Evolutionary conservation across 2,329 filamentous ascomycete species (phyloP).

Genomic region (Epichloe gansuensis): DNA sequence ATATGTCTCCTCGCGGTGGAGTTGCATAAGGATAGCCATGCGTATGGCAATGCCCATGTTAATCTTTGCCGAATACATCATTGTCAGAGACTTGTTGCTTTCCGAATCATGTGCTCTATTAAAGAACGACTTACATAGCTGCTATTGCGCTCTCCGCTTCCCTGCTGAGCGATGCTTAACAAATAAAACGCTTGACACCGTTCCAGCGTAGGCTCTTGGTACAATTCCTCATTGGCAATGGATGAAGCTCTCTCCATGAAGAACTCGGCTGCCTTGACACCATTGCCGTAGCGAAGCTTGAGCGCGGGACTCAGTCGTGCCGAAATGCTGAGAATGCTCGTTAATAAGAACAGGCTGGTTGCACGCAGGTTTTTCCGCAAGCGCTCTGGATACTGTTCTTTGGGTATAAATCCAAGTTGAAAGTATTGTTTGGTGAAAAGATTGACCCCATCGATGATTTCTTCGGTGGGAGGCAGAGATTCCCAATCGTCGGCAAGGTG

Average conservation of each 20-base stretch:
- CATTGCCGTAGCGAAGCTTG: slow-evolving; percentile 35
- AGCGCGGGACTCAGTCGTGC: slow-evolving; percentile 40
- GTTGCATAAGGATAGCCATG: slow-evolving; percentile 42
- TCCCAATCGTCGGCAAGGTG: slow-evolving; percentile 32
- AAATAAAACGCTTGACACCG: slow-evolving; percentile 47
- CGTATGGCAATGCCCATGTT: slow-evolving; percentile 45
- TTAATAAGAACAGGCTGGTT: slow-evolving; percentile 42
- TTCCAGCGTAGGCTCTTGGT: slow-evolving; percentile 40
- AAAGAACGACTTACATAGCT: slow-evolving; percentile 35
- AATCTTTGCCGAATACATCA: slow-evolving; percentile 23
- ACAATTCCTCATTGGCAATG: slow-evolving; percentile 37
- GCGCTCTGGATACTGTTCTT: slow-evolving; percentile 34
- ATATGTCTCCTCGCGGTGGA: slow-evolving; percentile 46
- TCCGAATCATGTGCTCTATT: neutral
- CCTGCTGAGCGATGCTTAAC: slow-evolving; percentile 46
- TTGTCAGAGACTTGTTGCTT: neutral
- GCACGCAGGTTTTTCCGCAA: slow-evolving; percentile 34
- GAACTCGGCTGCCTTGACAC: slow-evolving; percentile 37
- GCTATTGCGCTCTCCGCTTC: slow-evolving; percentile 38
- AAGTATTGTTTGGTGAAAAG: slow-evolving; percentile 44
- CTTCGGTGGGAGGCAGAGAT: slow-evolving; percentile 33
- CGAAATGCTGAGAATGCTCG: slow-evolving; percentile 44
- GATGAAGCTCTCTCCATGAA: slow-evolving; percentile 39
- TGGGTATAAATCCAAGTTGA: slow-evolving; percentile 47
- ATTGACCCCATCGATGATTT: slow-evolving; percentile 40